Evolutionary conservation across 2,329 filamentous ascomycete species (phyloP).

Genomic region (Aspergillus hortae): DNA sequence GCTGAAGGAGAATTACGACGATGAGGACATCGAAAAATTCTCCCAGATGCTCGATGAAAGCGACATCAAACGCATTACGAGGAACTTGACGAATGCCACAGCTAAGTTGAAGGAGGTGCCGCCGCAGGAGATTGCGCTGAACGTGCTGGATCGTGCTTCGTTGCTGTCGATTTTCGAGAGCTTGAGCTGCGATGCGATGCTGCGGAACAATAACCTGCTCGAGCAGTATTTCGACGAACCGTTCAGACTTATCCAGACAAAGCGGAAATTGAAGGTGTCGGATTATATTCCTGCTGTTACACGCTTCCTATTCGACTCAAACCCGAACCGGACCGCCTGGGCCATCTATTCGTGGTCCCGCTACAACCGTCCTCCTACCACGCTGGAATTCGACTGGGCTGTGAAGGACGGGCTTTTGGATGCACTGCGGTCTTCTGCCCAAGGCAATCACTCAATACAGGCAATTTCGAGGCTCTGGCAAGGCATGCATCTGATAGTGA

Average conservation of each 20-base stretch:
- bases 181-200: constrained; percentile 76
- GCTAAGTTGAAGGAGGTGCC: constrained; percentile 51
- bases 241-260: constrained; percentile 75
- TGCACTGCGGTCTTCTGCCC: constrained; percentile 61
- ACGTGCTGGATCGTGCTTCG: constrained; percentile 54
- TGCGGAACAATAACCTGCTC: constrained; percentile 55
- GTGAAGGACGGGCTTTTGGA: constrained; percentile 69
- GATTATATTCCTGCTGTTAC: constrained; percentile 78
- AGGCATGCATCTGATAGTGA: constrained; percentile 70
- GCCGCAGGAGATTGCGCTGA: constrained; percentile 49
- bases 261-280: constrained; percentile 71
- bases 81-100: constrained; percentile 57
- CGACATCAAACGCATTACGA: constrained; percentile 60
- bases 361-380: constrained; percentile 61
- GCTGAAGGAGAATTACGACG: constrained; percentile 55
- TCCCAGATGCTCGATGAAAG: constrained; percentile 55
- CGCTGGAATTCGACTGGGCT: constrained; percentile 81
- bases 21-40: constrained; percentile 49
- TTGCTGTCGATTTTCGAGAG: constrained; percentile 84
- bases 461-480: constrained; percentile 74
- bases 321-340: constrained; percentile 63
- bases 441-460: constrained; percentile 48
- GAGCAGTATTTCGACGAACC: constrained; percentile 70
- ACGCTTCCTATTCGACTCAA: constrained; percentile 75
- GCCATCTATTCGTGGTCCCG: constrained; percentile 66